Conservation (phyloP, 257 asterid genomes). For the Solanum bulbocastanum region DNA sequence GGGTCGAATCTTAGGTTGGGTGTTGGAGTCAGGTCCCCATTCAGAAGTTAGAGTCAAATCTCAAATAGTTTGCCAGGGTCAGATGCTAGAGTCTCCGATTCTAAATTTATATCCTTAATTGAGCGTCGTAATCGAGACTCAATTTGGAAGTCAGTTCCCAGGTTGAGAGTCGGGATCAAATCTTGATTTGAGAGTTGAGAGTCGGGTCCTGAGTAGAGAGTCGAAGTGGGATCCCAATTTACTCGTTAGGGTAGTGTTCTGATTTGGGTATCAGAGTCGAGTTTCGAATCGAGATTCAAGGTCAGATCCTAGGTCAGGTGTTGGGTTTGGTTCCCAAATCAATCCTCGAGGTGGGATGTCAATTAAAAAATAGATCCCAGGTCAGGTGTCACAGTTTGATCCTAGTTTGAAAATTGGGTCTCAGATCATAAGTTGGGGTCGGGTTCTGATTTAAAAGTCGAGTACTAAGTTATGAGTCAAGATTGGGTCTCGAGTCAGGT, state of each 20-base stretch:
- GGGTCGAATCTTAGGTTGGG: not conserved
- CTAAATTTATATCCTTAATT: not conserved
- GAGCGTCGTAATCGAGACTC: not conserved
- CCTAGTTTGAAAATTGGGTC: not conserved
- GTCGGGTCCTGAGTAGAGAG: not conserved
- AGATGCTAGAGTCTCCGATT: not conserved
- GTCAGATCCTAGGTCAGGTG: too few relatives aligned
- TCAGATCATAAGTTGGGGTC: not conserved
- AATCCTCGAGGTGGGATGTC: too few relatives aligned
- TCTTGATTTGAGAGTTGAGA: not conserved
- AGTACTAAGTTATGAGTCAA: too few relatives aligned
- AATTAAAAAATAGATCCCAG: not conserved
- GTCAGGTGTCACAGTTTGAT: not conserved
- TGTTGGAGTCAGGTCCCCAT: not conserved
- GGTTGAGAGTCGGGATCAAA: not conserved
- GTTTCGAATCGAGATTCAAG: too few relatives aligned
- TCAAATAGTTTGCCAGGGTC: not conserved
- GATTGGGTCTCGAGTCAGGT: too few relatives aligned
- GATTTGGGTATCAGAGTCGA: accelerated
- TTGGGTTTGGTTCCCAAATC: not conserved
- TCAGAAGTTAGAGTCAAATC: not conserved
- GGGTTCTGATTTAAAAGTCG: too few relatives aligned
- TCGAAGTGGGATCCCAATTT: not conserved
- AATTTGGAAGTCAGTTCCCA: not conserved
- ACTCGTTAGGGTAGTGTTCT: accelerated